Evolutionary conservation across 2,329 filamentous ascomycete genomes (phyloP), one percentile per base, ranked within the genome.

Genomic region (Clonostachys byssicola): DNA sequence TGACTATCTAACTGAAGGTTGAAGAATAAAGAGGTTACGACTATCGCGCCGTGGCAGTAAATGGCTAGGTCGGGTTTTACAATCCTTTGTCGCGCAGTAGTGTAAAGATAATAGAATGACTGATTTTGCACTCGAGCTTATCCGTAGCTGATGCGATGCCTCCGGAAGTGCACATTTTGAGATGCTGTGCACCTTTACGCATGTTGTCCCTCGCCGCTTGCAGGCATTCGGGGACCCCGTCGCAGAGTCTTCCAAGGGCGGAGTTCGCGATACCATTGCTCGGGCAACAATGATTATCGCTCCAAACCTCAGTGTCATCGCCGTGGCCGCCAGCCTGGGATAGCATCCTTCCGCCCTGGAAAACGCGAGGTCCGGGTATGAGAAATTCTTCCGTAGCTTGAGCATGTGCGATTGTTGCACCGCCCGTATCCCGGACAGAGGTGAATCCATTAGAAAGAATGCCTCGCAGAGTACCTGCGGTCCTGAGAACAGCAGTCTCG

Each of bases 121-220:
- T n/a, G n/a, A n/a, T n/a, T n/a, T n/a, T n/a, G n/a, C n/a, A 70
- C 8, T 74, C 70, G 10, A 83, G 62, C 38, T 62, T 63, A 54
- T 83, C 80, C 0, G 77, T 80, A 0, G 77, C 77, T 12, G 70
- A 75, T 0, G 74, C 70, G 2, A 84, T 78, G 10, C 81, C 80
- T 2, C 81, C 80, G 6, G 71, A 72, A 1, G 67, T 68, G 78
- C 83, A 82, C 51, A 85, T 78, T 59, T 83, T 84, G 60, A 85
- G 72, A 53, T 83, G 83, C 54, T 83, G 76, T 1, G 77, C 75
- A 2, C 80, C 80, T 10, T 62, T 67, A 4, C 80, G 67, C 0
- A 85, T 58, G 56, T 83, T 73, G 45, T 81, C 77, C 3, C 80
- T 67, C 0, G 73, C 70, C 7, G 65, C 72, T 17, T 69, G 68